Evolutionary conservation across 441 rosid species (phyloP).

Genomic region (Corymbia calophylla): DNA sequence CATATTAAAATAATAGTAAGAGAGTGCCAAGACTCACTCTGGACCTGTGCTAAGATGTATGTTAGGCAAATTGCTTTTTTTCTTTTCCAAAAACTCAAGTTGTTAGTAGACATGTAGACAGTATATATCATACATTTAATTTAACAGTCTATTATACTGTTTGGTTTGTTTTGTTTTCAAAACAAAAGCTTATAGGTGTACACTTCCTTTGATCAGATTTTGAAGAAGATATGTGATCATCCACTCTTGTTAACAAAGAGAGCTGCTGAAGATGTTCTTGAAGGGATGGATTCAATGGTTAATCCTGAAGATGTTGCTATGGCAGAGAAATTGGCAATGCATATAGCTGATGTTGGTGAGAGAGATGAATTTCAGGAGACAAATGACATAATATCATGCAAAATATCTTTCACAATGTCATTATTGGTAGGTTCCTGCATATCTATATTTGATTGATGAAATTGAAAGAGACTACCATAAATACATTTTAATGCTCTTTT

Average conservation of each 20-base stretch:
- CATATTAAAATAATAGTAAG: neutral
- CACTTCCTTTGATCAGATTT: conserved; percentile 51
- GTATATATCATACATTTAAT: neutral
- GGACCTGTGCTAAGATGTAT: neutral
- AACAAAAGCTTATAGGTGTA: neutral
- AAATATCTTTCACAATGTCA: conserved; percentile 70
- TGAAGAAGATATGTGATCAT: conserved; percentile 98
- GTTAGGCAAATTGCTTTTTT: neutral
- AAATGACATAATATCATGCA: conserved; percentile 84
- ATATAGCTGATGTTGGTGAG: conserved; percentile 79
- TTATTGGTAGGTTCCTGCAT: conserved; percentile 56
- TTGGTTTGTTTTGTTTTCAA: neutral
- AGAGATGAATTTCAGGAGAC: conserved; percentile 68
- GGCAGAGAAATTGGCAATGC: conserved; percentile 89
- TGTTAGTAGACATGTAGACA: neutral
- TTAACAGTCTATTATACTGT: neutral
- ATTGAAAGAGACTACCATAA: neutral
- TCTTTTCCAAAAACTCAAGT: neutral
- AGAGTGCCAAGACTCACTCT: neutral
- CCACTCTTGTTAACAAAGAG: conserved; percentile 95
- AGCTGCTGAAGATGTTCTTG: conserved; percentile 96
- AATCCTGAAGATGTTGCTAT: conserved; percentile 70
- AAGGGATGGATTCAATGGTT: conserved; percentile 81
- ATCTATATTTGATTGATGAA: neutral
- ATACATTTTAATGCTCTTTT: conserved; percentile 4